These are phyloP conservation scores for Lipomyces oligophaga DNA, from an alignment of 805 yeast genomes.

Conservation along the genomic window DNA sequence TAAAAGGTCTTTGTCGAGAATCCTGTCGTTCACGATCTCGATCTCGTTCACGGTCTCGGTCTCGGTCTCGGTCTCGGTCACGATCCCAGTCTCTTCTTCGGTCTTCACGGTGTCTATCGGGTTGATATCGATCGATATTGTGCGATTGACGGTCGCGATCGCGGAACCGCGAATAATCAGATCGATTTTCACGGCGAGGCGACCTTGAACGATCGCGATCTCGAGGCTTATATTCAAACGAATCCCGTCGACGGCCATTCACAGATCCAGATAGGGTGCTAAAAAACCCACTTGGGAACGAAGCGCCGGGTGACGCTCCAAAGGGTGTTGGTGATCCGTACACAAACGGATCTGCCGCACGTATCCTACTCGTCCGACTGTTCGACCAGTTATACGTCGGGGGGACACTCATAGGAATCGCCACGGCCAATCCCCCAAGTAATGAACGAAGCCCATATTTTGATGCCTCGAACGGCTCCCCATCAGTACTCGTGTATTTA, in stretches of 20 bases:
- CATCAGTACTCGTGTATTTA: too few relatives aligned
- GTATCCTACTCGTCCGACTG: background rate
- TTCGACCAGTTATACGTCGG: too few relatives aligned
- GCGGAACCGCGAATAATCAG: background rate
- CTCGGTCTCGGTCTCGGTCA: conserved; percentile 7
- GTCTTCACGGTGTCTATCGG: conserved; percentile 1
- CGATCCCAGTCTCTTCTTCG: conserved; percentile 1
- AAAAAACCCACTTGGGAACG: too few relatives aligned
- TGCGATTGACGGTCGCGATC: background rate
- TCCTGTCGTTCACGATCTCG: conserved; percentile 14
- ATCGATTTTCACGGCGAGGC: background rate
- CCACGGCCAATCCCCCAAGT: conserved; percentile 17
- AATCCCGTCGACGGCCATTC: too few relatives aligned
- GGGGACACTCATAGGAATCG: too few relatives aligned
- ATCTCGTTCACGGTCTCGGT: conserved; percentile 7
- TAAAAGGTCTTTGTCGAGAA: conserved; percentile 1
- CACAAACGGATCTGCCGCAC: conserved; percentile 19
- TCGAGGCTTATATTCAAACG: too few relatives aligned
- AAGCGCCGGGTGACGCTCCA: too few relatives aligned
- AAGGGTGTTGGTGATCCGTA: conserved; percentile 7
- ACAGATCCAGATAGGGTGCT: too few relatives aligned
- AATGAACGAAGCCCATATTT: conserved; percentile 3
- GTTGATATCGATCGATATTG: conserved; percentile 2
- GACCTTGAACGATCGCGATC: too few relatives aligned
- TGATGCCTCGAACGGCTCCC: too few relatives aligned